Evolutionary conservation across 768 basidiomycete genomes (phyloP).

Genomic region (Coprinopsis marcescibilis): DNA sequence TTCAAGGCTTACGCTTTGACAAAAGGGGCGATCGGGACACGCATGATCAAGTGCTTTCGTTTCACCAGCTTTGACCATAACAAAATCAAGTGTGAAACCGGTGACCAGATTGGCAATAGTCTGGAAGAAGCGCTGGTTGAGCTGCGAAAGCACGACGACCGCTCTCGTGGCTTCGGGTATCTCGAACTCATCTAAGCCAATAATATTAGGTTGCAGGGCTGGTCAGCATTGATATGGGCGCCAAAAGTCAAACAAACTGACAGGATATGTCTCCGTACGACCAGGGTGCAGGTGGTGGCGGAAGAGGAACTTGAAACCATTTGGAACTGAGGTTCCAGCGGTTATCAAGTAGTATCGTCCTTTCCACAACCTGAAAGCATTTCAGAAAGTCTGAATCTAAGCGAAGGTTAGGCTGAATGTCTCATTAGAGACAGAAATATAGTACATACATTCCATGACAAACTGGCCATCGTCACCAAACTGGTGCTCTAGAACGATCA

Average conservation of each 20-base stretch:
- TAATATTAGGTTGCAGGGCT: constrained; percentile 21
- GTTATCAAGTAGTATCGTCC: constrained; percentile 34
- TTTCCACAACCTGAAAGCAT: constrained; percentile 33
- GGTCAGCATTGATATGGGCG: background rate
- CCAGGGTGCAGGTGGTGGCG: constrained; percentile 33
- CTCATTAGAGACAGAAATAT: background rate
- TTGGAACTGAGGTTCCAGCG: constrained; percentile 38
- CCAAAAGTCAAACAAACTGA: constrained; percentile 18
- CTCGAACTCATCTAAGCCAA: background rate
- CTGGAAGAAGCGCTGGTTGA: constrained; percentile 39
- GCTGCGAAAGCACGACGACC: constrained; percentile 39
- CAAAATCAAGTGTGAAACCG: constrained; percentile 40
- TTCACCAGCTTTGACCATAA: constrained; percentile 35
- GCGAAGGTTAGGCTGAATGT: background rate
- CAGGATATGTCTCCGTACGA: constrained; percentile 43
- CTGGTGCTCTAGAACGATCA: constrained; percentile 29
- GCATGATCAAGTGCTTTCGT: background rate
- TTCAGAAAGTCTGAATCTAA: constrained; percentile 31
- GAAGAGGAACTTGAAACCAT: constrained; percentile 33
- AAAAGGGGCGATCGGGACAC: background rate
- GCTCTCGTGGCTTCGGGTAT: constrained; percentile 13
- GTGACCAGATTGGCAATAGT: constrained; percentile 27
- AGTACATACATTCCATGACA: constrained; percentile 17
- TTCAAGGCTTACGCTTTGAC: background rate
- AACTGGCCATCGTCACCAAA: constrained; percentile 42